These are phyloP conservation scores for Kodamaea fungicola DNA, from an alignment of 1,139 yeast genomes.

Conservation along the genomic window DNA sequence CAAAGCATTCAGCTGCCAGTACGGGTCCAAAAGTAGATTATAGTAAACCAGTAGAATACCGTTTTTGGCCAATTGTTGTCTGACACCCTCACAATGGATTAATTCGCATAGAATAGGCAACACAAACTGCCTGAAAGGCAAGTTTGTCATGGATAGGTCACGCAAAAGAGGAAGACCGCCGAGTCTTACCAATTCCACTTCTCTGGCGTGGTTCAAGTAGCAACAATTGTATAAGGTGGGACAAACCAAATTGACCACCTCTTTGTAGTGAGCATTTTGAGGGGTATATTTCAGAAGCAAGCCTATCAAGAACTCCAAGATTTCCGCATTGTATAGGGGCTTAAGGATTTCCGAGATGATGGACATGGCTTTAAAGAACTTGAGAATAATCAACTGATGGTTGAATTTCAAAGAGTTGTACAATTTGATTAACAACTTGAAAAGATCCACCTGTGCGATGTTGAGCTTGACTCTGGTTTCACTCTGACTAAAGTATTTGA, in stretches of 20 bases:
- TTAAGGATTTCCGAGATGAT: slow-evolving; percentile 35
- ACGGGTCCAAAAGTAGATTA: slow-evolving; percentile 52
- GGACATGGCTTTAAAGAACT: slow-evolving; percentile 43
- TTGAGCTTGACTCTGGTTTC: slow-evolving; percentile 41
- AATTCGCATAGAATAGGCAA: slow-evolving; percentile 63
- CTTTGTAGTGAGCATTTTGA: slow-evolving; percentile 31
- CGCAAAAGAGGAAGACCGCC: slow-evolving; percentile 55
- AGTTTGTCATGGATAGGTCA: slow-evolving; percentile 40
- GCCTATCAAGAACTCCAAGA: slow-evolving; percentile 38
- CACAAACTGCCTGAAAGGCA: slow-evolving; percentile 58
- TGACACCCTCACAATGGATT: slow-evolving; percentile 48
- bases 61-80: slow-evolving; percentile 34
- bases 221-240: slow-evolving; percentile 55
- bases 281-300: slow-evolving; percentile 29
- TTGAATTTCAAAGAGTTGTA: slow-evolving; percentile 27
- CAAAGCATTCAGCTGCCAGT: slow-evolving; percentile 69
- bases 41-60: slow-evolving; percentile 47
- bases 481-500: slow-evolving; percentile 41
- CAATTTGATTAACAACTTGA: slow-evolving; percentile 42
- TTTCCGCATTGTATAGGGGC: slow-evolving; percentile 36
- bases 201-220: slow-evolving; percentile 52
- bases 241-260: slow-evolving; percentile 39
- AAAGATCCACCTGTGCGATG: slow-evolving; percentile 41
- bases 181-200: slow-evolving; percentile 48
- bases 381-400: slow-evolving; percentile 39